Evolutionary conservation across 2,329 filamentous ascomycete species (phyloP).

Genomic region (Talaromyces verruculosus): DNA sequence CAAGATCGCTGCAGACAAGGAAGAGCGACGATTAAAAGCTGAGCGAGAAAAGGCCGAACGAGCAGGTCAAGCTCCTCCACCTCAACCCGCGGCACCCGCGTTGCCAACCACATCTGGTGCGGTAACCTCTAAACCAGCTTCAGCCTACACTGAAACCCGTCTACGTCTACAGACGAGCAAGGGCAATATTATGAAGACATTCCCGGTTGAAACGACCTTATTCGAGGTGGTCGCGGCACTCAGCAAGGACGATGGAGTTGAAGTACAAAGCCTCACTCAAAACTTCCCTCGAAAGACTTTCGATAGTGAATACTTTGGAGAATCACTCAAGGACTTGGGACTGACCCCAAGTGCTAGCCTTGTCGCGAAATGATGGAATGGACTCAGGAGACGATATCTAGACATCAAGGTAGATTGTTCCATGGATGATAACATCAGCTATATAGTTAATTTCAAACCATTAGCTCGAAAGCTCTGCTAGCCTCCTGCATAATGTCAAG

Average conservation of each 20-base stretch:
- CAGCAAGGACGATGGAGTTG: conserved; percentile 65
- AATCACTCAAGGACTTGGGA: conserved; percentile 89
- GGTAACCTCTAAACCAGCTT: conserved; percentile 61
- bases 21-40: conserved; percentile 78
- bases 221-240: conserved; percentile 86
- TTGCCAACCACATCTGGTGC: conserved; percentile 49
- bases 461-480: not conserved
- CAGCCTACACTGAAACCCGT: conserved; percentile 75
- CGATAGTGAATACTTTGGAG: conserved; percentile 72
- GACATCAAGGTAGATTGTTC: not conserved
- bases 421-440: not conserved
- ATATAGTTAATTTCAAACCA: not conserved
- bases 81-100: conserved; percentile 40
- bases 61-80: conserved; percentile 65
- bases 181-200: conserved; percentile 81
- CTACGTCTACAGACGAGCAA: conserved; percentile 74
- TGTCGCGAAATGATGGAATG: conserved; percentile 59
- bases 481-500: not conserved
- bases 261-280: conserved; percentile 74
- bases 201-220: conserved; percentile 84
- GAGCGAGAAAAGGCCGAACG: conserved; percentile 81
- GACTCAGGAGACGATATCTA: not conserved
- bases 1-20: conserved; percentile 93
- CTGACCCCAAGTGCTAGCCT: conserved; percentile 88
- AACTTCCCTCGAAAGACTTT: conserved; percentile 88